Evolutionary conservation across 2,329 filamentous ascomycete species (phyloP).

Genomic region (Beauveria australis): DNA sequence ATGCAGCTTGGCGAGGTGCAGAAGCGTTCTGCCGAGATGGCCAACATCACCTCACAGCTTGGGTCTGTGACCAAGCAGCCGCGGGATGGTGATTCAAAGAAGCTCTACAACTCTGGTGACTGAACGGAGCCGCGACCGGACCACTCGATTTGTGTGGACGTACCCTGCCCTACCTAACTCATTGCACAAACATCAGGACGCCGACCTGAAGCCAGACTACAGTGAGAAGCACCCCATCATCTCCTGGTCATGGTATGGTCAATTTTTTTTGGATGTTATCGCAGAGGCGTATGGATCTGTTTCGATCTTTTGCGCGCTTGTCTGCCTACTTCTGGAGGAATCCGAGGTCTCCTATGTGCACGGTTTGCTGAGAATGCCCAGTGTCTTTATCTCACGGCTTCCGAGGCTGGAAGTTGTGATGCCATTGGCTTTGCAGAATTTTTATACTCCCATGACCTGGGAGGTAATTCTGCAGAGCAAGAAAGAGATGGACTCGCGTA

Average conservation of each 20-base stretch:
- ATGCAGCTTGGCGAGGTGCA: conserved; percentile 45
- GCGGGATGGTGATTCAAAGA: background rate
- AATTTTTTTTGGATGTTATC: background rate
- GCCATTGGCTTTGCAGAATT: background rate
- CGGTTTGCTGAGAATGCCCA: conserved; percentile 9
- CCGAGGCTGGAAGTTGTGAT: conserved; percentile 5
- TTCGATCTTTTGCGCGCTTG: background rate
- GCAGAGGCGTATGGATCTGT: background rate
- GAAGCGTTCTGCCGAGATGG: conserved; percentile 42
- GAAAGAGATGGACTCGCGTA: background rate
- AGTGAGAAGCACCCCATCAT: background rate
- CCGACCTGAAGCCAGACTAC: conserved; percentile 5
- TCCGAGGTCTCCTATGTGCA: conserved; percentile 11
- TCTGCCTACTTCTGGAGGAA: conserved; percentile 9
- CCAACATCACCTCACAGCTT: conserved; percentile 32
- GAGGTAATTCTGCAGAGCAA: background rate
- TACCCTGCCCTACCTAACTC: background rate
- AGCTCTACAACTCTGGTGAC: conserved; percentile 4
- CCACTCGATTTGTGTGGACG: background rate
- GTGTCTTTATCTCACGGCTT: conserved; percentile 8
- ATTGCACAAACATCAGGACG: conserved; percentile 5
- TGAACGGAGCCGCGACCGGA: background rate
- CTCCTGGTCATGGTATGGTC: conserved; percentile 5
- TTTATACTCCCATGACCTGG: background rate
- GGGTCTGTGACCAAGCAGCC: background rate